phyloP scores from a whole-genome alignment of 225 moss, liverwort and hornwort species.

The Bryum argenteum region DNA sequence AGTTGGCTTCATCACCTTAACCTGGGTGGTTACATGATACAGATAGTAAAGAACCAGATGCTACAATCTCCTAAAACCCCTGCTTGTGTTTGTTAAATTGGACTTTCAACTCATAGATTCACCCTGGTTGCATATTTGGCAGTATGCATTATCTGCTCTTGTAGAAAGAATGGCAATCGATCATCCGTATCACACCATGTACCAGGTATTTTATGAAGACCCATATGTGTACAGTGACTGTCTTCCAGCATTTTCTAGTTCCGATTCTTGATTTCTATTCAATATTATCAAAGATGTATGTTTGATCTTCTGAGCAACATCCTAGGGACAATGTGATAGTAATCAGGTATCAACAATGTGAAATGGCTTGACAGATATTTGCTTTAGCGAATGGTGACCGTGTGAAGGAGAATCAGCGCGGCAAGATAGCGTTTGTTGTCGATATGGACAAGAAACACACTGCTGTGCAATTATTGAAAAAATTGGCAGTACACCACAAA shows the following conservation, averaged over 20 bases:
- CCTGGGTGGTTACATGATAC: not conserved
- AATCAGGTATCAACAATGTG: constrained; percentile 12
- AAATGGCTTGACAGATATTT: constrained; percentile 60
- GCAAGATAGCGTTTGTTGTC: constrained; percentile 86
- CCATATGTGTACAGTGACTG: not conserved
- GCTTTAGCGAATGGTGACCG: constrained; percentile 98
- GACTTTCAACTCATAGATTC: constrained; percentile 14
- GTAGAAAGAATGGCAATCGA: constrained; percentile 89
- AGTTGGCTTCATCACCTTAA: not conserved
- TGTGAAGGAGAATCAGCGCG: constrained; percentile 95
- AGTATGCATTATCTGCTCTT: constrained; percentile 75
- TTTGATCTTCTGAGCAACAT: constrained; percentile 11
- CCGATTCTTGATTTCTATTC: not conserved
- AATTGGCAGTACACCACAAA: constrained; percentile 56
- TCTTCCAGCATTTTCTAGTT: constrained; percentile 12
- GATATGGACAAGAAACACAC: constrained; percentile 96
- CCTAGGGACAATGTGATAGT: not conserved
- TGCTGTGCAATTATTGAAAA: constrained; percentile 76
- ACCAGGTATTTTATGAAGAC: constrained; percentile 66
- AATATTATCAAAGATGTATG: constrained; percentile 13
- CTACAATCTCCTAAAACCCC: not conserved
- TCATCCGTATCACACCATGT: constrained; percentile 95
- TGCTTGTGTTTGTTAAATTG: not conserved
- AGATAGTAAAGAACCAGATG: not conserved
- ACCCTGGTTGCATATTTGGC: constrained; percentile 38